Evolutionary conservation across 1,284 basidiomycete genomes (phyloP), one percentile per base, ranked within the genome.

Genomic region (Cryptococcus sp.): DNA sequence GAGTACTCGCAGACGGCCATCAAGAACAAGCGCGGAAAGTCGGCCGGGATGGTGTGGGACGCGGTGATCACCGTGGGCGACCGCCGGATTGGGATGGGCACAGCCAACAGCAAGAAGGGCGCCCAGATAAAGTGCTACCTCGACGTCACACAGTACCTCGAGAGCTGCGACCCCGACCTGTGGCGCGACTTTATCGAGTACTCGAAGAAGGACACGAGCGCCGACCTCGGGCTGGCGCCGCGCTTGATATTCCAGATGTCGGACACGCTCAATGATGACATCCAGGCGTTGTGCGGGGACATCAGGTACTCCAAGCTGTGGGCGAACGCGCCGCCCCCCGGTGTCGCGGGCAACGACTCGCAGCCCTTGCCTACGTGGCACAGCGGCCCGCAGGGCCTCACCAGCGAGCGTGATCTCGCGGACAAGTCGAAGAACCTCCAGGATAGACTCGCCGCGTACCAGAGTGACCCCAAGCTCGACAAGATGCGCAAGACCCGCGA

Each of bases 121-220:
- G 87, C 94, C 0, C 82, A 85, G 65, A 79, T 84, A 21, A 82
- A 82, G 59, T 91, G 88, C 71, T 95, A 89, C 72, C 82, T 97
- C 57, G 93, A 97, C 70, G 90, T 93, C 52, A 85, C 87, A 0
- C 82, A 85, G 49, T 94, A 95, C 75, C 82, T 98, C 61, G 89
- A 93, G 68, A 81, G 80, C 57, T 91, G 88, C 69, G 93, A 97
- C 73, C 81, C 82, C 0, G 81, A 81, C 2, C 80, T 97, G 20
- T 98, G 93, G 92, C 79, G 81, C 57, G 79, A 83, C 21, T 97
- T 88, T 71, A 69, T 63, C n/a, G 67, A 69, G 43, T 43, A 50
- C 23, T 62, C 68, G 2, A 71, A 65, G 55, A 66, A 66, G 53
- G 73, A 76, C 37, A 53, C 66, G 23, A 69, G 66, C 46, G 69